A percentile compares a stretch with the other conserved stretches of the same genome.
phyloP scores from a whole-genome alignment of 2,329 filamentous ascomycete genomes.

The Microdochium nivale region DNA sequence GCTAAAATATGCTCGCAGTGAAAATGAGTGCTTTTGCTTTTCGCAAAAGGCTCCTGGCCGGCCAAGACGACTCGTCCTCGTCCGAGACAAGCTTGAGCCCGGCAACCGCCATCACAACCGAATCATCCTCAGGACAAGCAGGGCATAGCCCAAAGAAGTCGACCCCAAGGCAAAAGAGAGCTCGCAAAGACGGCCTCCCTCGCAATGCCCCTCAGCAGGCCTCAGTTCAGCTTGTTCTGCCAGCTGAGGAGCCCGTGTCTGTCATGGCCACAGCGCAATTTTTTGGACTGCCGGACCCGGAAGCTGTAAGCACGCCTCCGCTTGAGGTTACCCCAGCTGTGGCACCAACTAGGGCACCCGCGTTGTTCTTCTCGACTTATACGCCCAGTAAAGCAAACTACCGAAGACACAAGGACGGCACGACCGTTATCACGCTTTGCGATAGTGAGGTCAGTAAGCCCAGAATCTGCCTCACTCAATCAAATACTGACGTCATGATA shows the following conservation, averaged over 20 bases:
- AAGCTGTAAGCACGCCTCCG: not conserved
- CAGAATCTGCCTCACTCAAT: not conserved
- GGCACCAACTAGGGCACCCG: not conserved
- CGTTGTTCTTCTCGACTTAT: not conserved
- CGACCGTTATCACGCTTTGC: slow-evolving; percentile 12
- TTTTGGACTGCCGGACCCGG: not conserved
- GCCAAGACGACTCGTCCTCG: slow-evolving; percentile 3
- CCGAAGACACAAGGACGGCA: slow-evolving; percentile 9
- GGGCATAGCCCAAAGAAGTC: not conserved
- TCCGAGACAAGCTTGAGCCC: slow-evolving; percentile 3
- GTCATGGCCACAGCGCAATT: not conserved
- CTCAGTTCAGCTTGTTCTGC: not conserved
- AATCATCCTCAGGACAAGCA: not conserved
- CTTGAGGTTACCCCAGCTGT: not conserved
- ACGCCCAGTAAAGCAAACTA: not conserved
- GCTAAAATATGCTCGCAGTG: slow-evolving; percentile 10
- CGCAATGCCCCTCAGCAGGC: not conserved
- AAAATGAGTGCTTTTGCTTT: slow-evolving; percentile 36
- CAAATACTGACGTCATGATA: not conserved
- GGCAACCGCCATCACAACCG: slow-evolving; percentile 1
- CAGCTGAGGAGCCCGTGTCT: not conserved
- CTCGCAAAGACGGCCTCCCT: not conserved
- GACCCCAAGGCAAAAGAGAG: not conserved
- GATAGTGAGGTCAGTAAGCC: slow-evolving; percentile 18
- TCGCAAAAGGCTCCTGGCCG: slow-evolving; percentile 26